Evolutionary conservation across 73 alveolate genomes (phyloP).

Genomic region (Paramecium sexaurelia): DNA sequence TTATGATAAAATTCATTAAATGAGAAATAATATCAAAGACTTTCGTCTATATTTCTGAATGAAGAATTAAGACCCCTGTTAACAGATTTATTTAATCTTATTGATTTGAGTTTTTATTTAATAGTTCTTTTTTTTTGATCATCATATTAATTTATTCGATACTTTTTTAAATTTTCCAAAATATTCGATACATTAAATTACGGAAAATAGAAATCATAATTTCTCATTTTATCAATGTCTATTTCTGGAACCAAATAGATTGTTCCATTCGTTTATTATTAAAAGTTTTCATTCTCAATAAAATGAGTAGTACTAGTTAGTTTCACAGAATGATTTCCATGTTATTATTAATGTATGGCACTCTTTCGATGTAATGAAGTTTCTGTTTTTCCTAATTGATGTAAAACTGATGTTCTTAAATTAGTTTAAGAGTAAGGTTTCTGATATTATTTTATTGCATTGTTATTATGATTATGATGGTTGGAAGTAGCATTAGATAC

Average conservation of each 20-base stretch:
- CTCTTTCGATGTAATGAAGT: background rate
- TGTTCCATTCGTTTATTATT: background rate
- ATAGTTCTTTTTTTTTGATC: background rate
- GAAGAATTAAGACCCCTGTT: background rate
- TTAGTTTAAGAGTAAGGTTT: background rate
- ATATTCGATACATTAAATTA: background rate
- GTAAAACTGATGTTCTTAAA: background rate
- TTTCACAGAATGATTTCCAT: background rate
- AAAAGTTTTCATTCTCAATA: background rate
- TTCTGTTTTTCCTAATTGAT: background rate
- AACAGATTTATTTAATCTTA: background rate
- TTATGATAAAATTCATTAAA: background rate
- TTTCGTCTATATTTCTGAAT: slow-evolving; percentile 5
- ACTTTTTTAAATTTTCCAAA: background rate
- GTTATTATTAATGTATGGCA: background rate
- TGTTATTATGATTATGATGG: background rate
- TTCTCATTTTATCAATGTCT: background rate
- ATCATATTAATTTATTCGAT: background rate
- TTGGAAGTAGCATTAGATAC: background rate
- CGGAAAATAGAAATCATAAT: background rate
- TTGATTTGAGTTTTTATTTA: background rate
- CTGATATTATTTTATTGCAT: background rate
- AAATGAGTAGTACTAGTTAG: background rate
- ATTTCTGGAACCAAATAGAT: background rate
- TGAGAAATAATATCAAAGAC: background rate